Evolutionary conservation across 257 asterid species (phyloP), one percentile per base, ranked within the genome.

Genomic region (Jasminum sambac): DNA sequence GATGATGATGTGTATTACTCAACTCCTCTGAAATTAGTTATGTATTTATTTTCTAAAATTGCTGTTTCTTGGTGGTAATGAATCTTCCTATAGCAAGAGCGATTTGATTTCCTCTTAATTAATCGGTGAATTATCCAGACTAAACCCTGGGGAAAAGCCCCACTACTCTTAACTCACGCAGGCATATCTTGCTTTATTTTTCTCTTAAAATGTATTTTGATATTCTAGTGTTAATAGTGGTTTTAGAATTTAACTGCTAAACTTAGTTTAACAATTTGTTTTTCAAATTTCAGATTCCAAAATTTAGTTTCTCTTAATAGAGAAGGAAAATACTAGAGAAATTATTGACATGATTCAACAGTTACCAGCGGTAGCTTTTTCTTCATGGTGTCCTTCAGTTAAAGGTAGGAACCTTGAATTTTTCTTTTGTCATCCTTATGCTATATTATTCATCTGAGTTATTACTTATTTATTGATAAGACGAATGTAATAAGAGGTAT

Each of bases 301-400:
- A 37, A 0, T 55, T 52, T 8, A 52, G 39, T 68, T 24, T 67
- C 44, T 50, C 55, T 23, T 16, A 61, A 11, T 26, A 8, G n/a
- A 41, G 50, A 66, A 30, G 61, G 59, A 42, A 43, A 76, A 43
- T 9, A 34, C n/a, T 24, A 24, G 10, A 12, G 55, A 64, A 1
- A 13, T 63, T 55, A 12, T 5, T 34, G 59, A 70, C 70, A 77
- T 83, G 87, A 81, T 83, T 69, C 85, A 77, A 59, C 76, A 73
- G 67, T 76, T 63, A 25, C 67, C 87, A 24, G 66, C 78, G 57
- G 72, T 64, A 46, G 81, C 81, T 69, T 69, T 72, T 73, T 61
- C 79, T 46, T 70, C 87, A 66, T 67, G 87, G 83, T 67, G 73
- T 63, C 78, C 77, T 37, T 70, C 79, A 52, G 73, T 62, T 66